Base-by-base conservation (phyloP, 495 filamentous ascomycete genomes). In the Achaetomiella virescens region DNA sequence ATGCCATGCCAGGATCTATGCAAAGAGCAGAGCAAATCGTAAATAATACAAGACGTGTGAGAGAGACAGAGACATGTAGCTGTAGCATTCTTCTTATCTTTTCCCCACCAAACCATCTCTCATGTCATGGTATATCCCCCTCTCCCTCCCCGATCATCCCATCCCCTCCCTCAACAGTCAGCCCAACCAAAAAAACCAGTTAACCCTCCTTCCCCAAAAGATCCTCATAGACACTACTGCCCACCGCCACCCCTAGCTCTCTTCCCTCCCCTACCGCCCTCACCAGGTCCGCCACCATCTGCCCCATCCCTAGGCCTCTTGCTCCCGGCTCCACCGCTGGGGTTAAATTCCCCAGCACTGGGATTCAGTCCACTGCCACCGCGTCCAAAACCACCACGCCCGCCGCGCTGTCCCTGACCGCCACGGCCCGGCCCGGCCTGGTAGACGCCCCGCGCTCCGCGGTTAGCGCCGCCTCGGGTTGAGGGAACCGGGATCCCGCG, bases 331-430 rank as follows among this genome's bases (percentile, higher is more conserved):
- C 42, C 54, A 14, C 45, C 58, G 17, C 33, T 44, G 5, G 66
- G 66, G 15, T 33, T 63, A 21, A 69, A 69, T 29, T 69, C 66
- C 1, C 66, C 66, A 14, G 66, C 66, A 56, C 48, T 20, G 2
- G 66, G 66, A 31, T 69, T 69, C 55, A 69, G 17, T 3, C 60
- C 59, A 20, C 44, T 50, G 6, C 60, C 60, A n/a, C 62, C 54
- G 14, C 58, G 50, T 20, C 46, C 54, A 29, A 66, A 64, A 1
- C 64, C 64, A 33, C 66, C 65, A 0, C 65, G 60, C 3, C 65
- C 66, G 40, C 65, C 66, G 35, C 66, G 57, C 6, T 35, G 61
- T 21, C 66, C 66, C 33, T 60, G 61, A 49, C 66, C 59, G 6
- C 62, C 64, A 6, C 66, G 59, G 17, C 57, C 54, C 6, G 55